Evolutionary conservation across 192 early-diverging fungal species (phyloP).

Genomic region (Paraglomus brasilianum): DNA sequence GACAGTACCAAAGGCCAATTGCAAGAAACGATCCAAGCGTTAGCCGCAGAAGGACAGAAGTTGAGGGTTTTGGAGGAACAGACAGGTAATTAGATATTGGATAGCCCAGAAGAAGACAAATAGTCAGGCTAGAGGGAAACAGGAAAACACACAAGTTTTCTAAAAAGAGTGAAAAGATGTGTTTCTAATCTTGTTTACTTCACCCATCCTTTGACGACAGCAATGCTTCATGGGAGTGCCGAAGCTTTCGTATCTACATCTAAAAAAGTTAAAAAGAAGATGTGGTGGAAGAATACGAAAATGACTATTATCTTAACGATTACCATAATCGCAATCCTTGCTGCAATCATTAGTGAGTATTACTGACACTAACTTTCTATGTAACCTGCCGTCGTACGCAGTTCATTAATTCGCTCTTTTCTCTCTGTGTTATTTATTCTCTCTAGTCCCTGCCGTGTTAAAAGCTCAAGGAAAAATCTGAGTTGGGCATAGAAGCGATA

Average conservation of each 20-base stretch:
- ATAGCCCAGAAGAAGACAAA: no score
- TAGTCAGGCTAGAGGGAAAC: no score
- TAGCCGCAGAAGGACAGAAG: slow-evolving; percentile 6
- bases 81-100: neutral
- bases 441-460: no score
- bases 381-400: no score
- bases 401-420: no score
- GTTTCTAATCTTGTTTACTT: neutral
- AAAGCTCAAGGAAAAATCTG: no score
- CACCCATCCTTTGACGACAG: neutral
- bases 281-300: slow-evolving; percentile 26
- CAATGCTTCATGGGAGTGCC: neutral
- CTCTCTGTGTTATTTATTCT: no score
- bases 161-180: slow-evolving; percentile 2
- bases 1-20: slow-evolving; percentile 11
- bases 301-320: slow-evolving; percentile 17
- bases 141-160: neutral
- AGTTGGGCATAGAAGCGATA: no score
- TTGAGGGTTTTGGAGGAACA: slow-evolving; percentile 9
- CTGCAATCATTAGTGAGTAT: slow-evolving; percentile 3
- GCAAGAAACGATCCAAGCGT: neutral
- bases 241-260: neutral
- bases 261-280: neutral
- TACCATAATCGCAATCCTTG: neutral
- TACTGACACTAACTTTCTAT: no score